These are phyloP conservation scores for Batkoa obscura DNA, from an alignment of 371 early-diverging fungal species.

Conservation along the genomic window DNA sequence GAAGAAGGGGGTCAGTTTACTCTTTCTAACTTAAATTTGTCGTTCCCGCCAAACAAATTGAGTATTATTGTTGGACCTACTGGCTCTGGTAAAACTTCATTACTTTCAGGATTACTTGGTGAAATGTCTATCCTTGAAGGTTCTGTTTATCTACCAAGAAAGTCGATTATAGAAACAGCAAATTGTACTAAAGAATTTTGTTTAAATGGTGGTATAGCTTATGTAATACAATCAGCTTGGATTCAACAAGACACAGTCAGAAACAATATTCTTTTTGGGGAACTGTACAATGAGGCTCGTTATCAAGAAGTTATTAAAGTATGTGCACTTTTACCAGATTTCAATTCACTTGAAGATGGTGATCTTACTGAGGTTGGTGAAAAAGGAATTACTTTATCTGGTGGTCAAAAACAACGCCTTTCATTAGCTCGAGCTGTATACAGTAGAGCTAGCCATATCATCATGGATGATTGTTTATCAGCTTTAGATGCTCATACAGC, in stretches of 20 bases:
- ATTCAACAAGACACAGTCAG: conserved; percentile 63
- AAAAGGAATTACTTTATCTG: conserved; percentile 52
- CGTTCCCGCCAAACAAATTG: conserved; percentile 34
- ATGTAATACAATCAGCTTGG: conserved; percentile 72
- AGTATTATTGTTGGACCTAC: conserved; percentile 38
- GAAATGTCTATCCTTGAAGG: conserved; percentile 32
- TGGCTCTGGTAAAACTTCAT: conserved; percentile 38
- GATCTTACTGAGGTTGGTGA: conserved; percentile 89
- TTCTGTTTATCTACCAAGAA: conserved; percentile 19
- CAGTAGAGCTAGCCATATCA: conserved; percentile 40
- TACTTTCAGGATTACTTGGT: conserved; percentile 44
- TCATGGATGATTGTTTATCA: conserved; percentile 68
- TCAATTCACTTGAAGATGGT: conserved; percentile 60
- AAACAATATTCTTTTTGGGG: conserved; percentile 73
- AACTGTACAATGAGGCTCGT: conserved; percentile 32
- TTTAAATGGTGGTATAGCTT: conserved; percentile 36
- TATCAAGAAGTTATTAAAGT: conserved; percentile 38
- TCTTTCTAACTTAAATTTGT: conserved; percentile 20
- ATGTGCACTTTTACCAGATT: conserved; percentile 49
- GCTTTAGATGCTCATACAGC: conserved; percentile 80
- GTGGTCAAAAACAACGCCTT: conserved; percentile 64
- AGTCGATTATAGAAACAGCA: conserved; percentile 9
- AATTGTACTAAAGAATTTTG: conserved; percentile 13
- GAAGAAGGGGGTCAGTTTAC: conserved; percentile 17
- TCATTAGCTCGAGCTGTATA: conserved; percentile 71